phyloP scores from a whole-genome alignment of 768 basidiomycete species.

The Pilatotrama ljubarskyi region DNA sequence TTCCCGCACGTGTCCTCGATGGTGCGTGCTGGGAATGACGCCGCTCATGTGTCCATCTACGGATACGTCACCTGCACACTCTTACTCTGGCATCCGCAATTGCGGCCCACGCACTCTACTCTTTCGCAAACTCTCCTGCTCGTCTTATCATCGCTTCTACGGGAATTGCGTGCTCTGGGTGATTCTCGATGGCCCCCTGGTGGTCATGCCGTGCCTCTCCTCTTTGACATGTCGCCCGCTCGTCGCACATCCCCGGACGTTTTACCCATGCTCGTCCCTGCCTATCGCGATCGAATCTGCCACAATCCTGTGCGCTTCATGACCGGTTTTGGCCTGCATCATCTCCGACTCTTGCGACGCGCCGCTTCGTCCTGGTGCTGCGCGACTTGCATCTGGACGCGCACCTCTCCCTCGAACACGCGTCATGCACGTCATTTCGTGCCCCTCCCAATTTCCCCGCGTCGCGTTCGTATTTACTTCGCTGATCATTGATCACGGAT shows the following conservation, averaged over 20 bases:
- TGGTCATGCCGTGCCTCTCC: conserved; percentile 12
- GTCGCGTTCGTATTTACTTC: not conserved
- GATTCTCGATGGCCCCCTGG: conserved; percentile 3
- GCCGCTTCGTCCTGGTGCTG: conserved; percentile 4
- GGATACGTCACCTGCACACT: conserved; percentile 21
- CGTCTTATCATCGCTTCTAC: conserved; percentile 17
- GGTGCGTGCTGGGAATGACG: conserved; percentile 15
- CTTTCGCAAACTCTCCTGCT: not conserved
- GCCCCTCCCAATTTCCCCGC: not conserved
- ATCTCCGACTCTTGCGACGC: conserved; percentile 5
- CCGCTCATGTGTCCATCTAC: conserved; percentile 18
- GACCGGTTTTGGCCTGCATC: not conserved
- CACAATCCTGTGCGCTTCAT: conserved; percentile 5
- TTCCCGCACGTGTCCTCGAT: conserved; percentile 8
- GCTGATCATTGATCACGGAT: conserved; percentile 23
- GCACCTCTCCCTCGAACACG: conserved; percentile 1
- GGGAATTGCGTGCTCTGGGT: conserved; percentile 14
- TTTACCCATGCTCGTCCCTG: conserved; percentile 20
- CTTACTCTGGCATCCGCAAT: conserved; percentile 6
- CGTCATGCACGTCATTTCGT: conserved; percentile 13
- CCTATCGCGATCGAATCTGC: conserved; percentile 23
- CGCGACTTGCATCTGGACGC: conserved; percentile 5
- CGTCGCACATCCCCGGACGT: conserved; percentile 17
- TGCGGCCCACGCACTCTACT: not conserved
- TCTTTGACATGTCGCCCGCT: conserved; percentile 8